Conservation (phyloP, 177 flowering plant genomes). For the Vitis hybrid region DNA sequence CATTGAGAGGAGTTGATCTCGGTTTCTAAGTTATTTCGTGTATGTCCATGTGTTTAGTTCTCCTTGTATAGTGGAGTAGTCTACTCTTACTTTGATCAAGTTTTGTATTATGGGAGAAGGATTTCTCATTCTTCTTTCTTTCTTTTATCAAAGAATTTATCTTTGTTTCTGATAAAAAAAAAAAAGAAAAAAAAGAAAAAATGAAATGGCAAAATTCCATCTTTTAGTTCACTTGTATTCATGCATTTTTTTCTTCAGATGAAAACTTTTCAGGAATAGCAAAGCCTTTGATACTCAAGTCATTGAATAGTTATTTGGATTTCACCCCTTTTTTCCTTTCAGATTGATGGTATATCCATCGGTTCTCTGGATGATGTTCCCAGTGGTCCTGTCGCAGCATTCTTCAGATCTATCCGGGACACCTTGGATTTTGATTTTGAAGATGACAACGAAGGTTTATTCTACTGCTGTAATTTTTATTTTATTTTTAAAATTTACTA, state of each 20-base stretch:
- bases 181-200: too few species aligned
- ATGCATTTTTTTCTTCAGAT: not conserved
- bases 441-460: slow-evolving; percentile 83
- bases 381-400: slow-evolving; percentile 53
- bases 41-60: too few species aligned
- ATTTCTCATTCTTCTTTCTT: too few species aligned
- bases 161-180: too few species aligned
- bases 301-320: not conserved
- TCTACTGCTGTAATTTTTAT: not conserved
- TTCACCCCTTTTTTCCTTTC: slow-evolving; percentile 25
- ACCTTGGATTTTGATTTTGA: slow-evolving; percentile 96
- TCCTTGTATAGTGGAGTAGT: too few species aligned
- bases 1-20: too few species aligned
- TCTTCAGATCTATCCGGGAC: slow-evolving; percentile 77
- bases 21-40: too few species aligned
- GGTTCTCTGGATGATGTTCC: slow-evolving; percentile 89
- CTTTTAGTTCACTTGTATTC: not conserved
- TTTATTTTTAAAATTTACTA: not conserved
- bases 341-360: slow-evolving; percentile 72
- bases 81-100: too few species aligned
- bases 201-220: too few species aligned
- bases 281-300: not conserved
- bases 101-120: too few species aligned
- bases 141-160: too few species aligned
- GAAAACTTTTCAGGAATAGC: not conserved